A percentile compares a stretch with the other conserved stretches of the same genome.
Conservation (phyloP, 192 early-diverging fungal genomes). For the Mortierella claussenii region DNA sequence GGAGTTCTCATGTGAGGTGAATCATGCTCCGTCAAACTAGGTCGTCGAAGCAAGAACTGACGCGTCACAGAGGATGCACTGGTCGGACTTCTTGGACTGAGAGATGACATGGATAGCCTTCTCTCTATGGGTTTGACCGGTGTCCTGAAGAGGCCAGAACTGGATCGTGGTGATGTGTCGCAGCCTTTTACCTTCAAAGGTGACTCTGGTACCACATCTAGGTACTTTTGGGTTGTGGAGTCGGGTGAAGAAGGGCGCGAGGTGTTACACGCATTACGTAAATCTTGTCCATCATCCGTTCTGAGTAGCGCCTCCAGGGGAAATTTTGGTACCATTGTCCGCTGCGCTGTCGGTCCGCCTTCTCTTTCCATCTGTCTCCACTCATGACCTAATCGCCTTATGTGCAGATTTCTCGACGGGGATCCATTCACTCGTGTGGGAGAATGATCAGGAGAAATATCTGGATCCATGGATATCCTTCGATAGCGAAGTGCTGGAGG, state of each 20-base stretch:
- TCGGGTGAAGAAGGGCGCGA: no score
- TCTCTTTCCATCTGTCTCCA: no score
- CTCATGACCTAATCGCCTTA: no score
- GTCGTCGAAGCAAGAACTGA: background rate
- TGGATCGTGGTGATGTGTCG: no score
- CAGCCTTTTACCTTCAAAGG: no score
- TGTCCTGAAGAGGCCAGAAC: background rate
- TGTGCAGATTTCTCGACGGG: background rate
- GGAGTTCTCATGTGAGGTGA: conserved; percentile 7
- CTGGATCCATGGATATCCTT: conserved; percentile 6
- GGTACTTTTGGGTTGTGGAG: no score
- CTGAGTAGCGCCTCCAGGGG: background rate
- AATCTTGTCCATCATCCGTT: no score
- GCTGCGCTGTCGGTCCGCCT: background rate
- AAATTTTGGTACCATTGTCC: background rate
- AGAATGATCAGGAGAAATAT: background rate
- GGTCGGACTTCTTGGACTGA: conserved; percentile 7
- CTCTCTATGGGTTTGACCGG: background rate
- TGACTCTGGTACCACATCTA: background rate
- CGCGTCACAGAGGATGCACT: background rate
- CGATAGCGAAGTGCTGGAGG: conserved; percentile 14
- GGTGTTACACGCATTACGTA: no score
- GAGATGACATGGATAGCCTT: conserved; percentile 14
- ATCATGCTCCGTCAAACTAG: conserved; percentile 1
- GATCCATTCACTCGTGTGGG: background rate